These are phyloP conservation scores for Saccharomyces pastorianus DNA, from an alignment of 1,139 yeast species.

Conservation along the genomic window DNA sequence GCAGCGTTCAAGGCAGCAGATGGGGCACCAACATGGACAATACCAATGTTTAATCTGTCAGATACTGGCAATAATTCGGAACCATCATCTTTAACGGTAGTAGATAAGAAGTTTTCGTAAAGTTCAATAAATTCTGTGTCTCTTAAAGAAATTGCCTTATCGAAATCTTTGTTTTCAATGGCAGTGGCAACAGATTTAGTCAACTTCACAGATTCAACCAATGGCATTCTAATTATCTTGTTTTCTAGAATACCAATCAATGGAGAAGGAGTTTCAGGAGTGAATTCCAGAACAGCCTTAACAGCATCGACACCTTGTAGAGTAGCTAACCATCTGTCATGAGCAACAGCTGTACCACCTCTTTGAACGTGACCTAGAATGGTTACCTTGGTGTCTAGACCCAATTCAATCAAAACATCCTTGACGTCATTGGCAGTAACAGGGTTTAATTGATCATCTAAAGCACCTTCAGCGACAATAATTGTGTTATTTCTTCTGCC, in stretches of 20 bases:
- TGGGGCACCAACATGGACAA: conserved; percentile 75
- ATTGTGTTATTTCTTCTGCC: conserved; percentile 77
- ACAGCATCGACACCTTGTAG: conserved; percentile 82
- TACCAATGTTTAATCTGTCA: conserved; percentile 57
- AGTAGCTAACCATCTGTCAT: conserved; percentile 67
- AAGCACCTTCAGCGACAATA: conserved; percentile 79
- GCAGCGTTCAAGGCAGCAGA: conserved; percentile 78
- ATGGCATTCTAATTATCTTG: conserved; percentile 58
- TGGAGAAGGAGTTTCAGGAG: conserved; percentile 69
- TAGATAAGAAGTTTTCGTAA: conserved; percentile 53
- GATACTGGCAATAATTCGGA: conserved; percentile 44
- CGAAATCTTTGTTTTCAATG: conserved; percentile 51
- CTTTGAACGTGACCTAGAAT: conserved; percentile 79
- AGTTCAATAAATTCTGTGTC: conserved; percentile 67
- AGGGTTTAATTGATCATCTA: conserved; percentile 56
- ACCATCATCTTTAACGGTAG: conserved; percentile 55
- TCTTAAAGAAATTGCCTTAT: conserved; percentile 57
- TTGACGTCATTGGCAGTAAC: conserved; percentile 61
- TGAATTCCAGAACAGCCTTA: conserved; percentile 59
- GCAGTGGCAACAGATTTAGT: conserved; percentile 67
- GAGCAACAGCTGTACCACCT: conserved; percentile 82
- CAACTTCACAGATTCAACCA: conserved; percentile 63
- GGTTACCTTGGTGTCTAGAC: conserved; percentile 71
- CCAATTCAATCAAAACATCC: conserved; percentile 60
- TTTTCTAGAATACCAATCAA: conserved; percentile 68